Conservation (phyloP, 2,329 filamentous ascomycete species). For the Neopestalotiopsis clavispora region DNA sequence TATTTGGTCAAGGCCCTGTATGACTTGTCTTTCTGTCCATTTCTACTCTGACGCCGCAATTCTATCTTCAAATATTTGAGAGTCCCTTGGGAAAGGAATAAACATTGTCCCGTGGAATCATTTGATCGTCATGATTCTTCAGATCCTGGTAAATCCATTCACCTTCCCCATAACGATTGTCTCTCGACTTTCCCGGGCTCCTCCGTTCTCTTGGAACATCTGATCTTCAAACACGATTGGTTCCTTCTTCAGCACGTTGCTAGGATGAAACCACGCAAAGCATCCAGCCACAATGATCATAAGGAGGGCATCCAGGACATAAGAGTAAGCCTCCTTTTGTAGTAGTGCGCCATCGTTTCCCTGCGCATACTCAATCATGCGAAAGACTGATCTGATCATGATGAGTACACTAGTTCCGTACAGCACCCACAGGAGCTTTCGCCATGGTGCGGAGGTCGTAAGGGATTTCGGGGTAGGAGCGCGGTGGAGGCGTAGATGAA, state of each 20-base stretch:
- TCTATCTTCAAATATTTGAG: no score
- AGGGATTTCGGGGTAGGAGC: slow-evolving; percentile 32
- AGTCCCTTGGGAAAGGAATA: no score
- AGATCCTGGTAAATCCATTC: not conserved
- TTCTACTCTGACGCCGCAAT: no score
- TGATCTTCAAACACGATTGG: not conserved
- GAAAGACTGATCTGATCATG: slow-evolving; percentile 51
- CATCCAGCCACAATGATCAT: not conserved
- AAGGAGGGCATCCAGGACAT: not conserved
- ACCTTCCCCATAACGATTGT: not conserved
- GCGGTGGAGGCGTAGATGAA: slow-evolving; percentile 48
- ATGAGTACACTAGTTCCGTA: slow-evolving; percentile 41
- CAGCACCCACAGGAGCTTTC: slow-evolving; percentile 7
- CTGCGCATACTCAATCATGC: slow-evolving; percentile 51
- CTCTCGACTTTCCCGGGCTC: not conserved
- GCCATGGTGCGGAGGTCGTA: slow-evolving; percentile 24
- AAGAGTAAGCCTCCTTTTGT: not conserved
- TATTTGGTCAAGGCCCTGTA: no score
- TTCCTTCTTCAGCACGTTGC: not conserved
- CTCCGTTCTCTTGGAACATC: not conserved
- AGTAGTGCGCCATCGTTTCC: slow-evolving; percentile 29
- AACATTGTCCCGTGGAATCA: no score
- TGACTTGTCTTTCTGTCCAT: no score
- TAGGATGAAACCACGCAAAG: not conserved
- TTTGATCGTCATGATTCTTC: no score